A percentile compares a stretch with the other conserved stretches of the same genome.
phyloP scores from a whole-genome alignment of 1,284 basidiomycete genomes.

The Pseudozyma tsukubaensis region DNA sequence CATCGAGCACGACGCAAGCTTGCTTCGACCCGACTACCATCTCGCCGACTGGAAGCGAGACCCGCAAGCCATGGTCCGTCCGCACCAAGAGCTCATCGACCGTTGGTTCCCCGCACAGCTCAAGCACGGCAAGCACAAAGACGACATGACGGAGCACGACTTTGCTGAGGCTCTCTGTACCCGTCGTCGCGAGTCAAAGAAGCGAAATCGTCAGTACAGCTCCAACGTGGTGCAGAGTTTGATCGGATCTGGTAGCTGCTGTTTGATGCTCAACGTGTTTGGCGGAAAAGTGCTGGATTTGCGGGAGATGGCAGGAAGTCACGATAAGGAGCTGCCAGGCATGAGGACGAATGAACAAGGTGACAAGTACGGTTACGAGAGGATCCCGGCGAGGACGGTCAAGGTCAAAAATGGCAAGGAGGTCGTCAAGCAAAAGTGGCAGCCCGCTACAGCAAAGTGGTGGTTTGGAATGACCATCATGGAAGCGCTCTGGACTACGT shows the following conservation, averaged over 20 bases:
- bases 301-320: constrained; percentile 42
- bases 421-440: constrained; percentile 31
- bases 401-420: constrained; percentile 15
- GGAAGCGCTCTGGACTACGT: constrained; percentile 38
- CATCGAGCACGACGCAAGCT: constrained; percentile 45
- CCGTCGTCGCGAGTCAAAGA: constrained; percentile 27
- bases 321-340: constrained; percentile 21
- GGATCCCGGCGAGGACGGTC: constrained; percentile 33
- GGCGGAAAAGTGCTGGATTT: constrained; percentile 34
- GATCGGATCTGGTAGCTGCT: constrained; percentile 44
- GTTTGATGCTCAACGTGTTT: constrained; percentile 46
- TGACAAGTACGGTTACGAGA: constrained; percentile 35
- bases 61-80: constrained; percentile 27
- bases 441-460: constrained; percentile 35
- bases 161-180: constrained; percentile 33
- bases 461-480: constrained; percentile 43
- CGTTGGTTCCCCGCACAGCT: constrained; percentile 39
- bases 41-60: constrained; percentile 32
- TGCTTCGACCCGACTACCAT: constrained; percentile 37
- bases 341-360: constrained; percentile 22
- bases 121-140: constrained; percentile 29
- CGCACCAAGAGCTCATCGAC: constrained; percentile 47
- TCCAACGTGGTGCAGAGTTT: constrained; percentile 35
- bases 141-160: constrained; percentile 29
- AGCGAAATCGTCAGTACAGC: constrained; percentile 32